These are phyloP conservation scores for Cyclotella sp. DNA, from an alignment of 108 stramenopile species.

Conservation along the genomic window DNA sequence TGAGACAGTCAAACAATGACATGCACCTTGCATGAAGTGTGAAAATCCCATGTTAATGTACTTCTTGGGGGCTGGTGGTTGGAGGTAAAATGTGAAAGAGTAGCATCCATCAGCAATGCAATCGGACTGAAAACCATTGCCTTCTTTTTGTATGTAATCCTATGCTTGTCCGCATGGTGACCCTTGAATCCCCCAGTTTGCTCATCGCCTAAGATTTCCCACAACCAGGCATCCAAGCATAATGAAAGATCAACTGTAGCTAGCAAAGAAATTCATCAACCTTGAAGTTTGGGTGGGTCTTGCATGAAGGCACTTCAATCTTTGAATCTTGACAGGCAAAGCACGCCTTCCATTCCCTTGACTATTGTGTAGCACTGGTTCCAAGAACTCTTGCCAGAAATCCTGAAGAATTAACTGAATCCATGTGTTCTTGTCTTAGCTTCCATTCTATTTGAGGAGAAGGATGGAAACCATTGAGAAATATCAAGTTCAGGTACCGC, in stretches of 20 bases:
- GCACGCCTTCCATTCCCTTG: not conserved
- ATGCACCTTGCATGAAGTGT: conserved; percentile 59
- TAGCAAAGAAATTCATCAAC: not conserved
- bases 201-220: not conserved
- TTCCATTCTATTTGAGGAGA: too few relatives aligned
- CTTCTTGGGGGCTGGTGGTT: conserved; percentile 36
- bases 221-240: not conserved
- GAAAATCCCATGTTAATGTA: conserved; percentile 60
- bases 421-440: too few relatives aligned
- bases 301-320: not conserved
- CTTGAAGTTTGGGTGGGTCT: not conserved
- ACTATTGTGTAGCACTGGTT: too few relatives aligned
- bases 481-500: too few relatives aligned
- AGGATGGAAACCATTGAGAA: too few relatives aligned
- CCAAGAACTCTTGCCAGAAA: too few relatives aligned
- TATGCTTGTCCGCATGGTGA: not conserved
- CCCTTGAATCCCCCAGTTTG: not conserved
- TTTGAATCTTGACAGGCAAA: not conserved
- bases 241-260: not conserved
- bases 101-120: conserved; percentile 43
- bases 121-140: conserved; percentile 53
- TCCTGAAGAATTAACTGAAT: too few relatives aligned
- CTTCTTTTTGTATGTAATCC: conserved; percentile 21
- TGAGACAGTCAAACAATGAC: conserved; percentile 46
- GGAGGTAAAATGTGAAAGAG: conserved; percentile 41